phyloP scores from a whole-genome alignment of 2,329 filamentous ascomycete species.

The Hawksworthiomyces lignivorus region DNA sequence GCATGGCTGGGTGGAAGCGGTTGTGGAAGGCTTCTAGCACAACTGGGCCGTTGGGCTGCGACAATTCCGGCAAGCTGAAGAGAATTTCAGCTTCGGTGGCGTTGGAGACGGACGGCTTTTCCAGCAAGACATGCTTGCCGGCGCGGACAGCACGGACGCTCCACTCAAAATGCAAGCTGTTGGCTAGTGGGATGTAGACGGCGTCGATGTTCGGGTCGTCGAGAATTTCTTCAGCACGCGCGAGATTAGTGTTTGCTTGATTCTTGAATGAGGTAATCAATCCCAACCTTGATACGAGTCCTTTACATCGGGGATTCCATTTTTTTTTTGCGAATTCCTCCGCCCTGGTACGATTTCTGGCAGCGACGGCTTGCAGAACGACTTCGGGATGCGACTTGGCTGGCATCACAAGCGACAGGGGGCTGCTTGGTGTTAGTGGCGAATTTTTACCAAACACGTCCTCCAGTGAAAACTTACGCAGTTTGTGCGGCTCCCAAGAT shows the following conservation, averaged over 20 bases:
- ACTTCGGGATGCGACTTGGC: slow-evolving; percentile 47
- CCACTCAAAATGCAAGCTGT: slow-evolving; percentile 37
- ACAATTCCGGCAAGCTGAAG: slow-evolving; percentile 31
- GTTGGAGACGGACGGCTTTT: slow-evolving; percentile 44
- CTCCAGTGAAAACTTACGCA: slow-evolving; percentile 27
- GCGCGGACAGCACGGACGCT: slow-evolving; percentile 37
- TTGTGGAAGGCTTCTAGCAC: slow-evolving; percentile 47
- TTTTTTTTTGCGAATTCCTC: slow-evolving; percentile 42
- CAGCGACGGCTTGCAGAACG: slow-evolving; percentile 43
- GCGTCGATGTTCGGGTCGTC: slow-evolving; percentile 35
- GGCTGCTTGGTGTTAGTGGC: too few species aligned
- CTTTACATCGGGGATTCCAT: slow-evolving; percentile 40
- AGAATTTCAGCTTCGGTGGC: slow-evolving; percentile 35
- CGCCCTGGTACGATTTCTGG: slow-evolving; percentile 39
- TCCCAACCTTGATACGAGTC: slow-evolving; percentile 38
- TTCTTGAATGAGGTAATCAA: background rate
- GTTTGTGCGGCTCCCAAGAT: slow-evolving; percentile 34
- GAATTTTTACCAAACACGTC: too few species aligned
- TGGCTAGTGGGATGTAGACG: slow-evolving; percentile 44
- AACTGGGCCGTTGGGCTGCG: slow-evolving; percentile 26
- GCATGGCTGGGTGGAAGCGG: slow-evolving; percentile 42
- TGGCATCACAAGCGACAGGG: slow-evolving; percentile 38
- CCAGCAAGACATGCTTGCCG: slow-evolving; percentile 48
- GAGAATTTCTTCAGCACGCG: too few species aligned
- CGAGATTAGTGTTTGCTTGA: too few species aligned